A percentile compares a stretch with the other conserved stretches of the same genome.
These are phyloP conservation scores for Colletotrichum camelliae DNA, from an alignment of 2,329 filamentous ascomycete genomes.

Conservation along the genomic window DNA sequence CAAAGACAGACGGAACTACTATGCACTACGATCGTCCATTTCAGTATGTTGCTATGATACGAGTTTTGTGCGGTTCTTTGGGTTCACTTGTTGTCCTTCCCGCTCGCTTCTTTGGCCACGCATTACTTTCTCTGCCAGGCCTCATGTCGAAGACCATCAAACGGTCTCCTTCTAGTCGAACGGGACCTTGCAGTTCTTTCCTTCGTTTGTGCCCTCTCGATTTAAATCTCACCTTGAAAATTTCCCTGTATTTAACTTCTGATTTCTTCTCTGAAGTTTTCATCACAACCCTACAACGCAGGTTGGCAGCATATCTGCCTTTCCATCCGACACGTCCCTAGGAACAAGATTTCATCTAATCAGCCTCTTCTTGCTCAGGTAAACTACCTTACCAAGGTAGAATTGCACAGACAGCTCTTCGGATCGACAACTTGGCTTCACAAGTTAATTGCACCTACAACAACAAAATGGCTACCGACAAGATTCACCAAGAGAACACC, in stretches of 20 bases:
- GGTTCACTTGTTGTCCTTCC: background rate
- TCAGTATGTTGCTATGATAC: background rate
- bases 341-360: background rate
- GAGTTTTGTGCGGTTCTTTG: background rate
- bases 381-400: background rate
- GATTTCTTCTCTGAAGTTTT: background rate
- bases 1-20: background rate
- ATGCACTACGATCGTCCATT: background rate
- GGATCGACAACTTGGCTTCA: background rate
- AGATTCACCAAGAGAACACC: background rate
- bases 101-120: background rate
- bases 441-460: background rate
- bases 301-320: background rate
- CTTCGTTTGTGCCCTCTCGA: background rate
- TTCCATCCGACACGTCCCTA: background rate
- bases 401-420: background rate
- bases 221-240: background rate
- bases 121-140: background rate
- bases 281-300: background rate
- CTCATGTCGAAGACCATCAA: background rate
- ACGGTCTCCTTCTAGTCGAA: background rate
- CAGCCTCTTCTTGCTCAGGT: background rate
- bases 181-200: background rate
- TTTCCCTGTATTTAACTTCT: background rate
- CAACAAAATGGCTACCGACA: background rate